Evolutionary conservation across 2,329 filamentous ascomycete species (phyloP).

Genomic region (Gyromitra esculenta): DNA sequence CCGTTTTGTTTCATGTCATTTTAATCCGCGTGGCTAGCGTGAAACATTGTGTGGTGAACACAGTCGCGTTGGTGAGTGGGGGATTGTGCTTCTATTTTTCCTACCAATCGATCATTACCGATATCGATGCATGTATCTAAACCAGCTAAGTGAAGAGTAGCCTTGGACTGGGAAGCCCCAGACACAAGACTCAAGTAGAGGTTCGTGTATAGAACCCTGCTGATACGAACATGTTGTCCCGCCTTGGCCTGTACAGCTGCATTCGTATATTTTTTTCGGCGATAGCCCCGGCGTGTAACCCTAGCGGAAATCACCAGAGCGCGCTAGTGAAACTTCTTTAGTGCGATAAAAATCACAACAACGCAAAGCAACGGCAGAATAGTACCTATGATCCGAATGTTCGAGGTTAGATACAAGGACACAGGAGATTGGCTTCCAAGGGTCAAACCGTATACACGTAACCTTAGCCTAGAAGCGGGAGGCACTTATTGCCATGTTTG

Average conservation of each 20-base stretch:
- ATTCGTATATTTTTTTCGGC: neutral
- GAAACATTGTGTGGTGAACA: neutral
- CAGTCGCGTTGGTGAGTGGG: neutral
- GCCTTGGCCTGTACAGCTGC: neutral
- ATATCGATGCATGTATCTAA: neutral
- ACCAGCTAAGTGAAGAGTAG: neutral
- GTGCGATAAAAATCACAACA: neutral
- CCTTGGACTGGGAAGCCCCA: neutral
- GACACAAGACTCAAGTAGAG: neutral
- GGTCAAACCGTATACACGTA: too few relatives aligned
- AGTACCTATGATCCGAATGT: neutral
- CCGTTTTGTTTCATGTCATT: neutral
- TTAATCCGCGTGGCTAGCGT: neutral
- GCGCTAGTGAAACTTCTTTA: neutral
- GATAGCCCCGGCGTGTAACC: neutral
- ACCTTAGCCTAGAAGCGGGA: too few relatives aligned
- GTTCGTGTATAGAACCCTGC: neutral
- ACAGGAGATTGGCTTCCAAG: too few relatives aligned
- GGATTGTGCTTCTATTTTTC: slow-evolving; percentile 8
- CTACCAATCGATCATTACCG: slow-evolving; percentile 20
- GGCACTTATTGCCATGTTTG: too few relatives aligned
- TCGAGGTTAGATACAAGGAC: neutral
- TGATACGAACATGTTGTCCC: neutral
- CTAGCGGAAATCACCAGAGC: neutral
- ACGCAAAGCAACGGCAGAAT: neutral